A percentile compares a stretch with the other conserved stretches of the same genome.
These are phyloP conservation scores for Cytospora chrysosperma DNA, from an alignment of 2,329 filamentous ascomycete genomes.

Conservation along the genomic window DNA sequence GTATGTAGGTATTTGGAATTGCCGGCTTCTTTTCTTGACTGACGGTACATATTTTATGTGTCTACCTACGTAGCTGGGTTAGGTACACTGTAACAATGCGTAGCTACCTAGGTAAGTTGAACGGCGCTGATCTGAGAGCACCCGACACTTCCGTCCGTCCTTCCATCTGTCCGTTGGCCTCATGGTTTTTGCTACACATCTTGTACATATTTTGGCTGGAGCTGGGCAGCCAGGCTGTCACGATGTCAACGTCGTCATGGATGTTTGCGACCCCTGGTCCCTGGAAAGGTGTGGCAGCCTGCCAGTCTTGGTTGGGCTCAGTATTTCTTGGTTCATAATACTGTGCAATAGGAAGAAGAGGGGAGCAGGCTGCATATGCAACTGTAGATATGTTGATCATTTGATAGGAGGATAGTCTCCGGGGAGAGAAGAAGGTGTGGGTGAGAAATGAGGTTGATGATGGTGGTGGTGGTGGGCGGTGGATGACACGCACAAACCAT, in stretches of 20 bases:
- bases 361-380: background rate
- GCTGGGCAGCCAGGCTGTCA: too few species aligned
- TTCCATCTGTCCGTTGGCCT: slow-evolving; percentile 11
- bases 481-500: background rate
- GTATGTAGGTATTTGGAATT: too few species aligned
- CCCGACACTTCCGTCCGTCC: slow-evolving; percentile 14
- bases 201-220: too few species aligned
- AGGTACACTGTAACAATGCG: too few species aligned
- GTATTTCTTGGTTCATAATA: background rate
- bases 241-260: background rate
- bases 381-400: background rate
- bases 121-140: background rate
- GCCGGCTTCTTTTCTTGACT: slow-evolving; percentile 25
- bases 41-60: too few species aligned
- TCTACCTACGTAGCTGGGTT: too few species aligned
- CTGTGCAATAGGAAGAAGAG: background rate
- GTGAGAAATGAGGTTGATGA: background rate
- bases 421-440: too few species aligned
- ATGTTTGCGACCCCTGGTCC: background rate
- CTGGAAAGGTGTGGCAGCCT: slow-evolving; percentile 7
- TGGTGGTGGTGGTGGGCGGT: background rate
- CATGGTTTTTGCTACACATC: too few species aligned
- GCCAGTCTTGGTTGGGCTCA: background rate
- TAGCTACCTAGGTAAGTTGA: slow-evolving; percentile 6
- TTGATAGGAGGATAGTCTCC: background rate